Percentiles rank a stretch among this genome's conserved stretches.
These are phyloP conservation scores for Endocalyx cinctus DNA, from an alignment of 2,329 filamentous ascomycete species.

Conservation along the genomic window DNA sequence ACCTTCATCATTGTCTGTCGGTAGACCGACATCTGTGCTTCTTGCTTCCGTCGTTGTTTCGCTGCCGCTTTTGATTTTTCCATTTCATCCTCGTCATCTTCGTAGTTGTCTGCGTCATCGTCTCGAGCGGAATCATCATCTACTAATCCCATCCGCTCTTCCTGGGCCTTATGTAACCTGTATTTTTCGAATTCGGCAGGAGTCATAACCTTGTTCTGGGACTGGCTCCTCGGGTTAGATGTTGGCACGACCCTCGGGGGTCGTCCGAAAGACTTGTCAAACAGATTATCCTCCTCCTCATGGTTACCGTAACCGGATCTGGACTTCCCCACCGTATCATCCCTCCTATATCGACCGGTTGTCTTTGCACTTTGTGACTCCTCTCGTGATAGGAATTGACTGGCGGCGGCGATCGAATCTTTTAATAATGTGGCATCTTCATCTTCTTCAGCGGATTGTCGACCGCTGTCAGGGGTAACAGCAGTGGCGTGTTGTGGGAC, in stretches of 20 bases:
- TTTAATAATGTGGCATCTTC: constrained; percentile 50
- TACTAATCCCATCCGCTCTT: constrained; percentile 38
- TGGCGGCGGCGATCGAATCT: constrained; percentile 47
- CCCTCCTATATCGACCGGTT: constrained; percentile 31
- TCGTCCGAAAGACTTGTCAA: constrained; percentile 42
- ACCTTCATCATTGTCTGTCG: constrained; percentile 97
- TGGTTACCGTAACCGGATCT: constrained; percentile 24
- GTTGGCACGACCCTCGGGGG: constrained; percentile 33
- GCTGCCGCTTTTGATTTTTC: constrained; percentile 70
- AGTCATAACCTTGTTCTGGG: constrained; percentile 79
- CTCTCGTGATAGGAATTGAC: constrained; percentile 36
- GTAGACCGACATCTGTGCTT: constrained; percentile 85
- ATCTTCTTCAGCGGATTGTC: constrained; percentile 36
- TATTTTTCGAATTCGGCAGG: constrained; percentile 82
- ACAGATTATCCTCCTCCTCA: constrained; percentile 50
- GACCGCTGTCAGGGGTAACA: constrained; percentile 24
- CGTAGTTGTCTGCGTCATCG: constrained; percentile 48
- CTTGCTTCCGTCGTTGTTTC: constrained; percentile 78
- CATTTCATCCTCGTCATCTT: constrained; percentile 68
- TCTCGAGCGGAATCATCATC: constrained; percentile 36
- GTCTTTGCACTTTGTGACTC: constrained; percentile 13
- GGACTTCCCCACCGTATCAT: constrained; percentile 31
- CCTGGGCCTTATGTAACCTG: constrained; percentile 67
- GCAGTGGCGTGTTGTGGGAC: constrained; percentile 18
- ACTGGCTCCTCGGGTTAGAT: constrained; percentile 27